Percentiles rank a stretch among this genome's conserved stretches.
Conservation (phyloP, 2,329 filamentous ascomycete genomes). For the Aspergillus aculeatus region DNA sequence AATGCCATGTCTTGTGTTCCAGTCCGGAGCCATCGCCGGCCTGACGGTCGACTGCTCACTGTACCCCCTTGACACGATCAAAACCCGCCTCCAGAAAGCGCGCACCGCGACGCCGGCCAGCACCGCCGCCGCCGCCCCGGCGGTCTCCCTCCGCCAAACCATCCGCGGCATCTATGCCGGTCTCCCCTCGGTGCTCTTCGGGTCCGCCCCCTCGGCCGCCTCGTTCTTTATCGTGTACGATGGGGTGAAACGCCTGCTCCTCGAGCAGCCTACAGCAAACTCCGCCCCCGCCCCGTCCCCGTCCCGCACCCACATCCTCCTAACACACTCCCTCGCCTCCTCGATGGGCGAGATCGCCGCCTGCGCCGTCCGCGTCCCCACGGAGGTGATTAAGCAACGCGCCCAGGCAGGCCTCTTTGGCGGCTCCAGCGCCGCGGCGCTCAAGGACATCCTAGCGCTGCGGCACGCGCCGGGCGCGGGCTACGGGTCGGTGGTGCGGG, state of each 20-base stretch:
- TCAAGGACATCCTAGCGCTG: conserved; percentile 66
- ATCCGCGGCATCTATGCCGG: conserved; percentile 92
- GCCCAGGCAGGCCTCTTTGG: conserved; percentile 85
- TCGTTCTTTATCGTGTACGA: conserved; percentile 98
- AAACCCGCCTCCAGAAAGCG: conserved; percentile 80
- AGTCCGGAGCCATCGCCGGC: conserved; percentile 87
- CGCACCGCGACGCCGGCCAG: conserved; percentile 49
- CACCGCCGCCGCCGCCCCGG: conserved; percentile 54
- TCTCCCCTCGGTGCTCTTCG: conserved; percentile 83
- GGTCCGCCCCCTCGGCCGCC: conserved; percentile 88
- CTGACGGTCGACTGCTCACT: conserved; percentile 96
- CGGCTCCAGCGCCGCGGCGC: conserved; percentile 64
- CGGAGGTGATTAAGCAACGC: conserved; percentile 95
- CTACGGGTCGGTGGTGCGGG: conserved; percentile 64
- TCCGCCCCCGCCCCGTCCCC: conserved; percentile 21
- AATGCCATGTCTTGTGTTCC: neutral
- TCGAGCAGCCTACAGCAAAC: conserved; percentile 25
- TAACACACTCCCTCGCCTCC: conserved; percentile 80
- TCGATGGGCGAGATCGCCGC: conserved; percentile 86
- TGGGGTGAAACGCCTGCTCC: conserved; percentile 59
- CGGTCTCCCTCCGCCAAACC: conserved; percentile 80
- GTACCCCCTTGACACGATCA: conserved; percentile 97
- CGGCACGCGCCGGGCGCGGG: conserved; percentile 43
- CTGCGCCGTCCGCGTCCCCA: conserved; percentile 88
- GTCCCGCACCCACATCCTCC: conserved; percentile 36